Conservation (phyloP, 495 filamentous ascomycete genomes). For the Astrocystis sublimbata region DNA sequence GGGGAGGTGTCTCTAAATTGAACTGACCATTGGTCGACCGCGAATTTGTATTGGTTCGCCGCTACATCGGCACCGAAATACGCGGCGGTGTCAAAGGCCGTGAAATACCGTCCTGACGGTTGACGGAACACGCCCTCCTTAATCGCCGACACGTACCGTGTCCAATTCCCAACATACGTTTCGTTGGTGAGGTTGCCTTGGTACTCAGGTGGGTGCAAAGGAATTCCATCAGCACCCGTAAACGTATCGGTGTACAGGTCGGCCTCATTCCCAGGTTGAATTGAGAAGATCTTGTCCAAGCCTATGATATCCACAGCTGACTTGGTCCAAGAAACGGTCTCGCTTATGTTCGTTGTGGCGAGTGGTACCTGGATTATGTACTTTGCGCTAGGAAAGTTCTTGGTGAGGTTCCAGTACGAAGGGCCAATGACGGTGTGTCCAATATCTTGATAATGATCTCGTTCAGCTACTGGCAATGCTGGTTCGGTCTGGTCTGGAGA, state of each 20-base stretch:
- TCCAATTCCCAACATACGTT: conserved; percentile 34
- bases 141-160: conserved; percentile 27
- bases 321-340: conserved; percentile 29
- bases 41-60: conserved; percentile 23
- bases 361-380: conserved; percentile 36
- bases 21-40: conserved; percentile 29
- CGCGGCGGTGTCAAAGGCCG: conserved; percentile 30
- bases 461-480: conserved; percentile 29
- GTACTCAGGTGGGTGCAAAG: conserved; percentile 30
- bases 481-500: conserved; percentile 29
- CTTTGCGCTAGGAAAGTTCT: conserved; percentile 27
- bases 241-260: conserved; percentile 28
- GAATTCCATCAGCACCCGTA: conserved; percentile 25
- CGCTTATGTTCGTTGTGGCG: conserved; percentile 33
- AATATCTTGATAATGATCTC: conserved; percentile 32
- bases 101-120: conserved; percentile 27
- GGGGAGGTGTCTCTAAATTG: too few relatives aligned
- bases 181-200: conserved; percentile 30
- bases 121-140: conserved; percentile 13
- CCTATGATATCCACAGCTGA: conserved; percentile 27
- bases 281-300: conserved; percentile 30
- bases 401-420: conserved; percentile 29
- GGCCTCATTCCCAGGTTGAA: conserved; percentile 33
- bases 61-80: conserved; percentile 18
- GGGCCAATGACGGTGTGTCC: conserved; percentile 33